Percentiles rank a stretch among this genome's conserved stretches.
These are phyloP conservation scores for Mycena galopus DNA, from an alignment of 768 basidiomycete species.

Conservation along the genomic window DNA sequence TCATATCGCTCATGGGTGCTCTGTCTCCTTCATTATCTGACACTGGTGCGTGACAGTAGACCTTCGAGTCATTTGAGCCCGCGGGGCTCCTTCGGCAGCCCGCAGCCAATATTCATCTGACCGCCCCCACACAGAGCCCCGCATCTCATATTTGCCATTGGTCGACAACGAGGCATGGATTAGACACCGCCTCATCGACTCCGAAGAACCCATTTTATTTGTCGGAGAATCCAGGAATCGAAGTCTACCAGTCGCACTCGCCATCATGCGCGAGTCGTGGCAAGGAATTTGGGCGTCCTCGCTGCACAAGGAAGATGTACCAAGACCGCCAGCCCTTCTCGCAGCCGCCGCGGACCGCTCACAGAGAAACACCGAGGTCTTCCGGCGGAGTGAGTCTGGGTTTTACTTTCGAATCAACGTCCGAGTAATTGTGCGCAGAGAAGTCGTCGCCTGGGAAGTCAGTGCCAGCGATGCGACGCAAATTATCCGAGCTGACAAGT, in stretches of 20 bases:
- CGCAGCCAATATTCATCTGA: no score
- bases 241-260: not conserved
- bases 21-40: conserved; percentile 11
- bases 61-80: not conserved
- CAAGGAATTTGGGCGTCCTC: conserved; percentile 9
- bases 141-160: not conserved
- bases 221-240: no score
- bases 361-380: not conserved
- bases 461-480: not conserved
- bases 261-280: conserved; percentile 19
- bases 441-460: conserved; percentile 5
- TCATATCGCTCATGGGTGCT: conserved; percentile 19
- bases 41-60: conserved; percentile 13
- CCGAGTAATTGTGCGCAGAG: not conserved
- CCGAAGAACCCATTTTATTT: no score
- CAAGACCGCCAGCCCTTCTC: not conserved
- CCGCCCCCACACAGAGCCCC: conserved; percentile 32
- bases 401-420: conserved; percentile 8
- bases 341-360: not conserved
- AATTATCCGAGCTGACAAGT: not conserved
- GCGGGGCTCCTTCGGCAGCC: no score
- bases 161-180: no score
- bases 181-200: no score
- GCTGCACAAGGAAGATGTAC: not conserved
- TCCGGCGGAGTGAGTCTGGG: not conserved